A percentile compares a stretch with the other conserved stretches of the same genome.
Conservation (phyloP, 176 grass and related monocot species). For the Triticum dicoccoides region DNA sequence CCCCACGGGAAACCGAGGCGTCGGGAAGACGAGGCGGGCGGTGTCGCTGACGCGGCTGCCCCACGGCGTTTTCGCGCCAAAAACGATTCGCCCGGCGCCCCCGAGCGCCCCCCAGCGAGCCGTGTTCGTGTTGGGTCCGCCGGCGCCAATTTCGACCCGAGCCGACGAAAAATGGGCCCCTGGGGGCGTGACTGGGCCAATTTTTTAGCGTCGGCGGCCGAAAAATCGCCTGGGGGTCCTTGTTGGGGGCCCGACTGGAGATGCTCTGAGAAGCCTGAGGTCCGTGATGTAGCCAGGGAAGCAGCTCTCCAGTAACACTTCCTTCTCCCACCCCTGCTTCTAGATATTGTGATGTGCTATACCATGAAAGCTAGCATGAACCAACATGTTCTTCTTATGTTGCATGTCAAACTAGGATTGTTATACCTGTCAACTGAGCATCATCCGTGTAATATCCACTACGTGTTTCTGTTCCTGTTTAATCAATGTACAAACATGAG, state of each 20-base stretch:
- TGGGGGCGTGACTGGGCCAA: too few species aligned
- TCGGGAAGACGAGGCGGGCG: too few species aligned
- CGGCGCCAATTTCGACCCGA: too few species aligned
- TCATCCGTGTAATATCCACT: background rate
- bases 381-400: background rate
- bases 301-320: constrained; percentile 36
- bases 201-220: constrained; percentile 16
- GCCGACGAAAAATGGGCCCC: too few species aligned
- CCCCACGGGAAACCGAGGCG: too few species aligned
- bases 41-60: too few species aligned
- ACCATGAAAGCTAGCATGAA: background rate
- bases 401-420: background rate
- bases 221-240: too few species aligned
- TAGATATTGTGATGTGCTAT: background rate
- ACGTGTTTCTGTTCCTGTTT: background rate
- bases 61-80: too few species aligned
- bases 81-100: too few species aligned
- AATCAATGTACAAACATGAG: background rate
- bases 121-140: too few species aligned
- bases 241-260: too few species aligned
- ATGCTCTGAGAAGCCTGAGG: constrained; percentile 36
- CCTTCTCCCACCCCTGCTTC: background rate
- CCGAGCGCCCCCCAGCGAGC: too few species aligned
- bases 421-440: background rate
- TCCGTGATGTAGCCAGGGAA: constrained; percentile 38